Evolutionary conservation across 495 filamentous ascomycete genomes (phyloP).

Genomic region (Aspergillus haitiensis): DNA sequence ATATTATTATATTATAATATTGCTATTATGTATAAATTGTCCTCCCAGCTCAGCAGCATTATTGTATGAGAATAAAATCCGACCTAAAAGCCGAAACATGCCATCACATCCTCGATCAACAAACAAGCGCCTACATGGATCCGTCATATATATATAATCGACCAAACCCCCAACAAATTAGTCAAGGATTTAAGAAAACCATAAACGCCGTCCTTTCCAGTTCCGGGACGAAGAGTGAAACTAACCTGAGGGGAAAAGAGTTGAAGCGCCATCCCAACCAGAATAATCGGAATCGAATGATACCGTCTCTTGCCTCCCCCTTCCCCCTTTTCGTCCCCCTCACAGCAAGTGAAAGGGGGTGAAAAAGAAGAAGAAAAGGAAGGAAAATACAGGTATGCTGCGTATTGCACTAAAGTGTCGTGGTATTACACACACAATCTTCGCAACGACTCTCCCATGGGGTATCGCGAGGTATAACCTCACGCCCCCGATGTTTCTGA

Average conservation of each 20-base stretch:
- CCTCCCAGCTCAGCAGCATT: background rate
- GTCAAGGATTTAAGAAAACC: conserved; percentile 30
- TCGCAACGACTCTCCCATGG: conserved; percentile 90
- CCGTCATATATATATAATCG: conserved; percentile 17
- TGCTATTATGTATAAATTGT: too few species aligned
- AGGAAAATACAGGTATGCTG: conserved; percentile 64
- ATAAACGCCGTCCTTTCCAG: conserved; percentile 31
- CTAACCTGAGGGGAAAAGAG: conserved; percentile 63
- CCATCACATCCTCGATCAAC: background rate
- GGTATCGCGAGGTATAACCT: conserved; percentile 37
- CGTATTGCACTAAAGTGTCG: conserved; percentile 99
- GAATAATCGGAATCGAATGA: conserved; percentile 99
- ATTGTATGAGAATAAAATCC: background rate
- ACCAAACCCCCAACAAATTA: conserved; percentile 38
- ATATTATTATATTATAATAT: too few species aligned
- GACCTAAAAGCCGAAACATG: background rate
- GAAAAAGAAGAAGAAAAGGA: conserved; percentile 25
- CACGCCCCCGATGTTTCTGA: conserved; percentile 88
- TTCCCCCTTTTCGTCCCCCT: conserved; percentile 14
- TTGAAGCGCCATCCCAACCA: conserved; percentile 80
- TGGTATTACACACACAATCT: conserved; percentile 81
- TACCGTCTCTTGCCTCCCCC: conserved; percentile 52
- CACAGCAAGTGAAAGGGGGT: too few species aligned
- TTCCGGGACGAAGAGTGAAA: conserved; percentile 22
- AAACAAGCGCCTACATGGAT: conserved; percentile 1